These are phyloP conservation scores for Phellinidium pouzarii DNA, from an alignment of 1,284 basidiomycete genomes.

Conservation along the genomic window DNA sequence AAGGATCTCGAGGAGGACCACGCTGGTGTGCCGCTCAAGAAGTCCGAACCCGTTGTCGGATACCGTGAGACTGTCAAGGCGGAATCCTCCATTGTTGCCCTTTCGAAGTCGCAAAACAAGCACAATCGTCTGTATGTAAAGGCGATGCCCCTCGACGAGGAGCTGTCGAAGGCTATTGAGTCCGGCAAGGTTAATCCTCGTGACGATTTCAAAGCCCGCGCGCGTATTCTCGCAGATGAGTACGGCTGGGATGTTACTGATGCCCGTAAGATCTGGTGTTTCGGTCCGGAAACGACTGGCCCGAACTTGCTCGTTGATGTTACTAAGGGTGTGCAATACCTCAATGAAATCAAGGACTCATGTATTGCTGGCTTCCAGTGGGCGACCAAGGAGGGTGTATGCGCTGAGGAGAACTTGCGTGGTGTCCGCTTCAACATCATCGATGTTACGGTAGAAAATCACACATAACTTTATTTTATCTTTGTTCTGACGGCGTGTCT, in stretches of 20 bases:
- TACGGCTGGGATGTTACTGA: constrained; percentile 99
- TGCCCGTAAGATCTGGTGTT: constrained; percentile 99
- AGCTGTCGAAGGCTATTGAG: constrained; percentile 92
- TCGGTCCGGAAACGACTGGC: constrained; percentile 97
- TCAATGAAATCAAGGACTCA: constrained; percentile 99
- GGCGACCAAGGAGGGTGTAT: constrained; percentile 98
- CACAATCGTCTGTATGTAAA: constrained; percentile 98
- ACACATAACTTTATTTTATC: constrained; percentile 4
- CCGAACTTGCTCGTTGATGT: constrained; percentile 97
- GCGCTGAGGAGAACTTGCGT: constrained; percentile 97
- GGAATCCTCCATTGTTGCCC: constrained; percentile 92
- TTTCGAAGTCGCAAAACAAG: constrained; percentile 99
- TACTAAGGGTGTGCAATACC: constrained; percentile 98
- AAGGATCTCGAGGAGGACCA: constrained; percentile 99
- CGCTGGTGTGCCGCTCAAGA: constrained; percentile 98
- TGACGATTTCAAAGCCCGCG: constrained; percentile 97
- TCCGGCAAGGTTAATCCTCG: constrained; percentile 80
- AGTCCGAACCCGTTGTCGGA: constrained; percentile 96
- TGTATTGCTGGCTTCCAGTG: constrained; percentile 99
- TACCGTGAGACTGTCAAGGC: constrained; percentile 98
- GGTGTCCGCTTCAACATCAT: constrained; percentile 95
- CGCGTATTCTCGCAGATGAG: constrained; percentile 94
- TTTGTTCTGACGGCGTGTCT: constrained; percentile 18
- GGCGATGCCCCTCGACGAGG: constrained; percentile 91
- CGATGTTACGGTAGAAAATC: constrained; percentile 78